Evolutionary conservation across 208 protist genomes (phyloP).

Genomic region (Crithidia acanthocephali): DNA sequence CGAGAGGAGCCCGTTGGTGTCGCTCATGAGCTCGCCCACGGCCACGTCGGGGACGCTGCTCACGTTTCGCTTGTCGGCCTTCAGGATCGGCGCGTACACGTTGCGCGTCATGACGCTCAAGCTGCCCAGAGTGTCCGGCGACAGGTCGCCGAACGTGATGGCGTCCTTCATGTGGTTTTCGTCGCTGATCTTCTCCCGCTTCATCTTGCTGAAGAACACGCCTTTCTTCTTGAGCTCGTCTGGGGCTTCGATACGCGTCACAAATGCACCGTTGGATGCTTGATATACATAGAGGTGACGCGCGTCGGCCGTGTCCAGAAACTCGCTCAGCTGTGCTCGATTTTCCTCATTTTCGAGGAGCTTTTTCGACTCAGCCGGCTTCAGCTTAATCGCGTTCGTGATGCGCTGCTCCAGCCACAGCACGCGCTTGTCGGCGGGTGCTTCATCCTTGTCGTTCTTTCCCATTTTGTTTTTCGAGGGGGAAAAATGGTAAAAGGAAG

Average conservation of each 20-base stretch:
- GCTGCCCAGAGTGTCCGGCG: conserved; percentile 61
- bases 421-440: conserved; percentile 90
- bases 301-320: conserved; percentile 92
- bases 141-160: conserved; percentile 88
- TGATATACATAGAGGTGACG: conserved; percentile 94
- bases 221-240: conserved; percentile 93
- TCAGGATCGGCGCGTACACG: conserved; percentile 91
- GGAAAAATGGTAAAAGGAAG: not conserved
- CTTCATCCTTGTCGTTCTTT: conserved; percentile 92
- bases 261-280: conserved; percentile 62
- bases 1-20: conserved; percentile 87
- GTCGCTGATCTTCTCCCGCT: conserved; percentile 91
- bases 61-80: conserved; percentile 84
- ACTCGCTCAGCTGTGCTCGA: conserved; percentile 89
- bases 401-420: conserved; percentile 93
- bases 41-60: conserved; percentile 93
- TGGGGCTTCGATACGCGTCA: conserved; percentile 86
- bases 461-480: conserved; percentile 40
- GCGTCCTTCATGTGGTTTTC: conserved; percentile 85
- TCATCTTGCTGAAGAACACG: conserved; percentile 92
- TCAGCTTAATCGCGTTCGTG: conserved; percentile 82
- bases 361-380: conserved; percentile 93
- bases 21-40: conserved; percentile 92
- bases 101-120: conserved; percentile 85
- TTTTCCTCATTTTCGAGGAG: conserved; percentile 93